Conservation (phyloP, 1,284 basidiomycete genomes). For the Fomitiporia mediterranea region DNA sequence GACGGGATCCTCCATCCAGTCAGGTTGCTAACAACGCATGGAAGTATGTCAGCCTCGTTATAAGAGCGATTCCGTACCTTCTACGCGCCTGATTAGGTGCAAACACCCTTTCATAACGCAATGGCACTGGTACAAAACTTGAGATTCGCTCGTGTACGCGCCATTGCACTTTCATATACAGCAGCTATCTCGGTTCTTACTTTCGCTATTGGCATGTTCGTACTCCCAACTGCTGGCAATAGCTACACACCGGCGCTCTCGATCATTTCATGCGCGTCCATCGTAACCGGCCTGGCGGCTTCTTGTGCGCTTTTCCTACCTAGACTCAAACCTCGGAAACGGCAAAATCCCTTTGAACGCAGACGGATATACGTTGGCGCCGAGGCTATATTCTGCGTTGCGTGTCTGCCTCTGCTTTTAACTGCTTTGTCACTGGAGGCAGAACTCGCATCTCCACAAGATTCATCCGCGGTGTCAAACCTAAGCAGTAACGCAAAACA, state of each 20-base stretch:
- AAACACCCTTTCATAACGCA: no score
- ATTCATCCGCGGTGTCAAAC: background rate
- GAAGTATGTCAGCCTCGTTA: no score
- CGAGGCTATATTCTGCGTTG: background rate
- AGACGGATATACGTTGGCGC: slow-evolving; percentile 3
- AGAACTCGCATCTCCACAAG: background rate
- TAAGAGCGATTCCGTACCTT: no score
- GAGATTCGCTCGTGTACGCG: background rate
- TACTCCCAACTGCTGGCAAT: slow-evolving; percentile 2
- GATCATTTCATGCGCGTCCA: background rate
- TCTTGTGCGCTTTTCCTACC: slow-evolving; percentile 1
- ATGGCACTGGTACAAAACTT: background rate
- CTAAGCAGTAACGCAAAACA: background rate
- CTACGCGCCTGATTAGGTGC: no score
- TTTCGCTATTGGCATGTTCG: slow-evolving; percentile 6
- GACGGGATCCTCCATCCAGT: no score
- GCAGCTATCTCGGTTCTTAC: slow-evolving; percentile 1
- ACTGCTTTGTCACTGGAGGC: background rate
- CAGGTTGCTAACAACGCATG: no score
- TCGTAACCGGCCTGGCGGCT: background rate
- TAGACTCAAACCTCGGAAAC: no score
- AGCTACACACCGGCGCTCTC: background rate
- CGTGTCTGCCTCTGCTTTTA: background rate
- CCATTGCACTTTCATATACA: slow-evolving; percentile 1
- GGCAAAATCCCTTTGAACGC: background rate